Evolutionary conservation across 352 stramenopile species (phyloP), one percentile per base, ranked within the genome.

Genomic region (Pseudoperonospora humuli): DNA sequence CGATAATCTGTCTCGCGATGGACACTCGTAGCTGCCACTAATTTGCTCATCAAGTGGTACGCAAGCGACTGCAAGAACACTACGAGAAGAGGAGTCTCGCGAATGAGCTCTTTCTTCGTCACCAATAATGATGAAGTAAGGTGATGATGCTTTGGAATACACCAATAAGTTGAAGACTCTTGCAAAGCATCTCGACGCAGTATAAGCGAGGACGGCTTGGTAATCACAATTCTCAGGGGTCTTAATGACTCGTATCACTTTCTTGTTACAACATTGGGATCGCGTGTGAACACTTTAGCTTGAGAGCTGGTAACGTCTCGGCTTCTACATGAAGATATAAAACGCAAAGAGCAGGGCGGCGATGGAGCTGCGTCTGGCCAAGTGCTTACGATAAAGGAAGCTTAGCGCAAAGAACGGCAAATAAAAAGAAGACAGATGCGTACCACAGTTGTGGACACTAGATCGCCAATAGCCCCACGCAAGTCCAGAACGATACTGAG

Each of bases 401-500:
- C 3, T 9, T 25, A 24, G 32, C 32, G 15, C 14, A 38, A 25
- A 23, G 32, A 9, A 24, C 15, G 32, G 2, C 5, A 2, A 17
- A 5, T 7, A 9, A 13, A 24, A 13, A 24, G 18, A 24, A 25
- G 6, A n/a, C 2, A 8, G 7, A 5, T 25, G 18, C 18, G 10
- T 39, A 6, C 20, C 7, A 2, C 7, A 39, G 8, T 44, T n/a
- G 33, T 8, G 35, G 34, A 34, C 33, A 44, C 18, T 43, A 25
- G 35, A 44, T 39, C 20, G 34, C 26, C 3, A 17, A 44, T 24
- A 38, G 42, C n/a, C 29, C 41, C n/a, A 8, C 27, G 28, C 11
- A 18, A 9, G 33, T 48, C 19, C 27, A 26, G 3, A 23, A 48
- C 5, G 23, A 48, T 11, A 8, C 28, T 1, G 40, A 39, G n/a